Evolutionary conservation across 108 stramenopile species (phyloP).

Genomic region (Aurantiochytrium sp.): DNA sequence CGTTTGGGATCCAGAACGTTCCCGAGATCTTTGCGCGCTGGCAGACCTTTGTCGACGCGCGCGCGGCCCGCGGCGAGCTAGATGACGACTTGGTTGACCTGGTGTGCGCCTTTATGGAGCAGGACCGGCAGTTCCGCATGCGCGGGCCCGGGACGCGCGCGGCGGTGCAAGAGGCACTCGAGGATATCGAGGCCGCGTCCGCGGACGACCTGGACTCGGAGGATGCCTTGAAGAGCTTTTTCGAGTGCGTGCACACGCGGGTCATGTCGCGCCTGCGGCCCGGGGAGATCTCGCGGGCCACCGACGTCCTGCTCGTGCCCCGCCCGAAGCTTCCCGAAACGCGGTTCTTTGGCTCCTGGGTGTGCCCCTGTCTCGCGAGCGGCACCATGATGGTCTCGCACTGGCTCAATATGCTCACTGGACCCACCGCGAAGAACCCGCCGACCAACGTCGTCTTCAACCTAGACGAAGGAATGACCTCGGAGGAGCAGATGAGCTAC

Average conservation of each 20-base stretch:
- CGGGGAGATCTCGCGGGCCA: not conserved
- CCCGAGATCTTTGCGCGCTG: not conserved
- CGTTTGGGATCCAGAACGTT: not conserved
- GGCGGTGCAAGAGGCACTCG: not conserved
- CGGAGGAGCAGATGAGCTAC: conserved; percentile 24
- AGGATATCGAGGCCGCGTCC: not conserved
- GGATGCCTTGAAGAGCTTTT: not conserved
- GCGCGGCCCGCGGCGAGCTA: no score
- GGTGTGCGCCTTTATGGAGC: not conserved
- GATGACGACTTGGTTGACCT: not conserved
- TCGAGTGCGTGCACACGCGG: not conserved
- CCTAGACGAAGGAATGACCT: conserved; percentile 5
- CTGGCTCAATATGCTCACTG: conserved; percentile 25
- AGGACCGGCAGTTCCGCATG: not conserved
- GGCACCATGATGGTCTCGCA: conserved; percentile 20
- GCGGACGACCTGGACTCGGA: not conserved
- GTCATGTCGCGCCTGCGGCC: not conserved
- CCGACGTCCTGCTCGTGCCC: not conserved
- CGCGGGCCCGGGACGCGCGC: not conserved
- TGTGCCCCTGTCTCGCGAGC: not conserved
- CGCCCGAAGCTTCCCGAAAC: not conserved
- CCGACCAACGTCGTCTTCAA: not conserved
- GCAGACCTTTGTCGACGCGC: not conserved
- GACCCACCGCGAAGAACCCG: not conserved
- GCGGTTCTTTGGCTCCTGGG: conserved; percentile 27